Conservation (phyloP, 108 stramenopile species). For the Halocafeteria seosinensis region DNA sequence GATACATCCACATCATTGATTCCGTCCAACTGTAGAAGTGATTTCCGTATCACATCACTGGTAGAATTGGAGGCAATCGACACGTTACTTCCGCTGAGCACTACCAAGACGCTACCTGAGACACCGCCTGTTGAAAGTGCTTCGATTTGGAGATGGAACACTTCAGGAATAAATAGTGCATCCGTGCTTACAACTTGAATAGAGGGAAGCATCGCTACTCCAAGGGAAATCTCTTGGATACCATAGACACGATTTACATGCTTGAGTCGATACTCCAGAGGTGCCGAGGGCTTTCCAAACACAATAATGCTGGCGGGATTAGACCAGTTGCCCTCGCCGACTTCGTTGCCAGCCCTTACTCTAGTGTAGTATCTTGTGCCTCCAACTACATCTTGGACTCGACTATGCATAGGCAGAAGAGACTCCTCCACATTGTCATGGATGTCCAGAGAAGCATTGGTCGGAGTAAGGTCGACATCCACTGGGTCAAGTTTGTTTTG, state of each 20-base stretch:
- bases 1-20: slow-evolving; percentile 7
- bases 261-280: not conserved
- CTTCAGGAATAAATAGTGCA: slow-evolving; percentile 6
- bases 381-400: too few species aligned
- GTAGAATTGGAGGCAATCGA: slow-evolving; percentile 26
- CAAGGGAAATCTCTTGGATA: slow-evolving; percentile 49
- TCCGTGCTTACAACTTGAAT: slow-evolving; percentile 41
- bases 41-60: slow-evolving; percentile 20
- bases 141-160: too few species aligned
- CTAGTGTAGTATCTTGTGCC: too few species aligned
- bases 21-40: slow-evolving; percentile 33
- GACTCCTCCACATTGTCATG: too few species aligned
- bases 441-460: too few species aligned
- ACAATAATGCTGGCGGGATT: not conserved
- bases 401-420: too few species aligned
- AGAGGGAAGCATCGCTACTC: slow-evolving; percentile 41
- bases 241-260: slow-evolving; percentile 22
- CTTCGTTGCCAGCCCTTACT: too few species aligned
- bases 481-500: too few species aligned
- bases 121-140: too few species aligned
- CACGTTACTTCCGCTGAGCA: slow-evolving; percentile 25
- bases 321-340: not conserved
- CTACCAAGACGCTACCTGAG: too few species aligned
- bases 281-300: not conserved
- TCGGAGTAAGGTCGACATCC: too few species aligned